Conservation (phyloP, 164 flowering plant species). For the Chimonanthus praecox region DNA sequence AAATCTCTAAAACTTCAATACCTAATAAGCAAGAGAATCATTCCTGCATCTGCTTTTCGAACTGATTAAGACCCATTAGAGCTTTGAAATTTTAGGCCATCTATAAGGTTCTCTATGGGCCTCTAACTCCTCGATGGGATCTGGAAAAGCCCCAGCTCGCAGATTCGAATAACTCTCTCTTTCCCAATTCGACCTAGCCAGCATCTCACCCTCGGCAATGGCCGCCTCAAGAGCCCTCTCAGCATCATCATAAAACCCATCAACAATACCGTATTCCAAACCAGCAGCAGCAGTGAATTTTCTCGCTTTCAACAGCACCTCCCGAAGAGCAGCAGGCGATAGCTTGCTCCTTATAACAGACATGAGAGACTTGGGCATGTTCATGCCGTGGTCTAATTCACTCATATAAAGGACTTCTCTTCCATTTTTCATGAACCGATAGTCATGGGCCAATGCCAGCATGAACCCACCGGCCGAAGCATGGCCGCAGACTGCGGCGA, state of each 20-base stretch:
- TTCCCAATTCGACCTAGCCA: constrained; percentile 9
- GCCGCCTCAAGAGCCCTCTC: constrained; percentile 8
- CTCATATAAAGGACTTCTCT: constrained; percentile 16
- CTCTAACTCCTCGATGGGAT: constrained; percentile 3
- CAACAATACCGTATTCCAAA: constrained; percentile 5
- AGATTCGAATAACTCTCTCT: constrained; percentile 9
- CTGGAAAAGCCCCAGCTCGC: constrained; percentile 2
- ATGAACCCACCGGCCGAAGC: constrained; percentile 11
- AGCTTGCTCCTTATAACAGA: constrained; percentile 9
- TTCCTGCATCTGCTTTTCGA: neutral
- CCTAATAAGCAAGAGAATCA: neutral
- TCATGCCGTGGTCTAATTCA: constrained; percentile 19
- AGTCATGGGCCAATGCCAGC: constrained; percentile 11
- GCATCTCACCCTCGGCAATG: constrained; percentile 6
- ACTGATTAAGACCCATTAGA: neutral
- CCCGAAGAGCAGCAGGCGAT: neutral
- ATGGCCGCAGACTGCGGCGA: constrained; percentile 15
- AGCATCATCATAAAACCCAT: constrained; percentile 9
- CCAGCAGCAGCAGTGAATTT: constrained; percentile 9
- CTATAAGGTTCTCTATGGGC: constrained; percentile 4
- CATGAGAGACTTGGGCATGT: constrained; percentile 15
- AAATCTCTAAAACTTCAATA: too few species aligned
- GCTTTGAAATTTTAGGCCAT: neutral
- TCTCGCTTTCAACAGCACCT: constrained; percentile 11
- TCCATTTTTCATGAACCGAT: constrained; percentile 12